Evolutionary conservation across 2,329 filamentous ascomycete genomes (phyloP).

Genomic region (Nigrospora oryzae): DNA sequence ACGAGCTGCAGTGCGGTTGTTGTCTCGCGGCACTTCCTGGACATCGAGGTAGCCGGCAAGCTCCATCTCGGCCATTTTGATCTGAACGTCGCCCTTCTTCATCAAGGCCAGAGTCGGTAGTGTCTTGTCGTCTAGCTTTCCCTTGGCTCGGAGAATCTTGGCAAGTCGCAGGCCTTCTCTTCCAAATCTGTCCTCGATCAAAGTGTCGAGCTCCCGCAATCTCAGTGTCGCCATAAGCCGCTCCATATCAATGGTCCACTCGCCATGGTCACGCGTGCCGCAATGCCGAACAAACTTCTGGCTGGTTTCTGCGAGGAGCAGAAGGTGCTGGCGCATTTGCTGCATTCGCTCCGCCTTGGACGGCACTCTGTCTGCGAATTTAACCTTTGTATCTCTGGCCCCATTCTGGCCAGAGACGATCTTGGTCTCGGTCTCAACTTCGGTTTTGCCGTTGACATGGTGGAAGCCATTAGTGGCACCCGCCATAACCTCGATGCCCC

Average conservation of each 20-base stretch:
- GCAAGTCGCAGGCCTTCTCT: slow-evolving; percentile 72
- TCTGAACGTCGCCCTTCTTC: slow-evolving; percentile 76
- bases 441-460: slow-evolving; percentile 18
- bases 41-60: slow-evolving; percentile 80
- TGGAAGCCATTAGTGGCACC: slow-evolving; percentile 8
- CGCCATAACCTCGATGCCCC: slow-evolving; percentile 20
- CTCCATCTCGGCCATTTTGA: slow-evolving; percentile 78
- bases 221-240: slow-evolving; percentile 62
- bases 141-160: slow-evolving; percentile 75
- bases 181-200: slow-evolving; percentile 71
- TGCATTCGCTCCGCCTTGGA: slow-evolving; percentile 38
- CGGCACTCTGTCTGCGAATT: slow-evolving; percentile 39
- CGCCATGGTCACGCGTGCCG: slow-evolving; percentile 52
- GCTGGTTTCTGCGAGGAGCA: slow-evolving; percentile 61
- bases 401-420: slow-evolving; percentile 12
- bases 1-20: slow-evolving; percentile 68
- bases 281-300: slow-evolving; percentile 61
- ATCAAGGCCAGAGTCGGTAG: slow-evolving; percentile 74
- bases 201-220: slow-evolving; percentile 71
- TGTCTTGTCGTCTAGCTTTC: slow-evolving; percentile 91
- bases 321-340: slow-evolving; percentile 64
- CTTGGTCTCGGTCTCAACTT: slow-evolving; percentile 3
- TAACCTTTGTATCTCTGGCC: slow-evolving; percentile 31
- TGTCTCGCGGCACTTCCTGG: slow-evolving; percentile 89
- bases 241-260: slow-evolving; percentile 82